These are phyloP conservation scores for Talaromyces sp. DNA, from an alignment of 2,329 filamentous ascomycete species.

Conservation along the genomic window DNA sequence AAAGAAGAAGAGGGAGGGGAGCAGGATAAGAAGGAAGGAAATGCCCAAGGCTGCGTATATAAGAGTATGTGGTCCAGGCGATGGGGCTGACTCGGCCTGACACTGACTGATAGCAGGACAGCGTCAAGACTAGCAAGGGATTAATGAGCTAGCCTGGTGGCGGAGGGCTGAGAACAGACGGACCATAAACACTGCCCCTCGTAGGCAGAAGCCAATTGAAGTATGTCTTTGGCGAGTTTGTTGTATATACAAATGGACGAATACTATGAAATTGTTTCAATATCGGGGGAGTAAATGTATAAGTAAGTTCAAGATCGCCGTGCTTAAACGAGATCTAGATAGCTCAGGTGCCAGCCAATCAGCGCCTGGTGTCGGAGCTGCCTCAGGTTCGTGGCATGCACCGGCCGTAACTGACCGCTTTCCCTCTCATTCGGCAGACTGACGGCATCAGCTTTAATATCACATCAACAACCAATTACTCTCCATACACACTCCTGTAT, in stretches of 20 bases:
- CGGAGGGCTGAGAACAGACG: background rate
- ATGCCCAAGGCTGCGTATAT: too few species aligned
- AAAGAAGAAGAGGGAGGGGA: too few species aligned
- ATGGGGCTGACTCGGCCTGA: background rate
- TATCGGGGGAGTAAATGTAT: background rate
- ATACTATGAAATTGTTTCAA: background rate
- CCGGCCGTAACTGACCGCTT: slow-evolving; percentile 1
- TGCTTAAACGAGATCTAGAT: background rate
- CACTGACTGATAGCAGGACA: background rate
- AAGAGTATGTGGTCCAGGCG: background rate
- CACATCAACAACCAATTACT: background rate
- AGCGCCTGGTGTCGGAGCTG: background rate
- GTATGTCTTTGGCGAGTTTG: background rate
- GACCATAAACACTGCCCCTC: background rate
- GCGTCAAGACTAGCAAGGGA: background rate
- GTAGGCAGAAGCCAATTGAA: background rate
- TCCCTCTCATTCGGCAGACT: background rate
- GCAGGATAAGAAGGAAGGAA: too few species aligned
- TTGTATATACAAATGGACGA: background rate
- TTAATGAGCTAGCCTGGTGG: background rate
- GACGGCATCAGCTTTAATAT: background rate
- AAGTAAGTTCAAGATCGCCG: background rate
- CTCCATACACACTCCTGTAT: background rate
- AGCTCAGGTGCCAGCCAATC: background rate
- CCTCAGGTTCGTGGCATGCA: slow-evolving; percentile 4